Evolutionary conservation across 2,329 filamentous ascomycete genomes (phyloP), one percentile per base, ranked within the genome.

Genomic region (Fusarium abutilonis): DNA sequence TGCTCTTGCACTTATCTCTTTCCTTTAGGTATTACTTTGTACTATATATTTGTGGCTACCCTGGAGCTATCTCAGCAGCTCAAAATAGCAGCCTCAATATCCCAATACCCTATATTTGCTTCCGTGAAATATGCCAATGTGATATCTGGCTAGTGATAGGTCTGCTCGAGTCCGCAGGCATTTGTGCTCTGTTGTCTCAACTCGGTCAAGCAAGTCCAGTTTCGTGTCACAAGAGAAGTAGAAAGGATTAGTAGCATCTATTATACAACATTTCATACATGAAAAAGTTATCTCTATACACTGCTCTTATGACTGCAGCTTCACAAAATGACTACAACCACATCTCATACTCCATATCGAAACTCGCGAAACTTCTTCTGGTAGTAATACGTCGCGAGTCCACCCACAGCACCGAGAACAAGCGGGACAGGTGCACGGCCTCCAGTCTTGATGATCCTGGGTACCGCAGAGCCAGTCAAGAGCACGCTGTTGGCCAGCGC

Each of bases 361-460:
- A 79, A 78, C 55, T 79, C 77, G 26, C 74, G 72, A 48, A 73
- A 73, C 66, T 79, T 79, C 66, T 77, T 77, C 64, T 77, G 74
- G 59, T 79, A 79, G 60, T 79, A 79, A 32, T 62, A 78, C 0
- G 76, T 77, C 2, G 77, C 75, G 13, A 79, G 64, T 28, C 65
- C 69, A 35, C 77, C 77, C 0, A 62, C 70, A 5, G 67, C 71
- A 6, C 71, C 72, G 6, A 79, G 68, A 2, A 66, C 73, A 23
- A 79, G 55, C 0, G 77, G 75, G 5, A 77, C 71, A 9, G 75
- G 76, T 0, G 76, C 74, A 43, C 71, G 72, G 1, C 62, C 76
- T 17, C 71, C 72, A 10, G 77, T 78, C 68, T 77, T 76, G 60
- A 78, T 71, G 26, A 77, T 72, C 21, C 76, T 68, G 9, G 75